phyloP scores from a whole-genome alignment of 106 monocot species.

The Cymbidium sinense region DNA sequence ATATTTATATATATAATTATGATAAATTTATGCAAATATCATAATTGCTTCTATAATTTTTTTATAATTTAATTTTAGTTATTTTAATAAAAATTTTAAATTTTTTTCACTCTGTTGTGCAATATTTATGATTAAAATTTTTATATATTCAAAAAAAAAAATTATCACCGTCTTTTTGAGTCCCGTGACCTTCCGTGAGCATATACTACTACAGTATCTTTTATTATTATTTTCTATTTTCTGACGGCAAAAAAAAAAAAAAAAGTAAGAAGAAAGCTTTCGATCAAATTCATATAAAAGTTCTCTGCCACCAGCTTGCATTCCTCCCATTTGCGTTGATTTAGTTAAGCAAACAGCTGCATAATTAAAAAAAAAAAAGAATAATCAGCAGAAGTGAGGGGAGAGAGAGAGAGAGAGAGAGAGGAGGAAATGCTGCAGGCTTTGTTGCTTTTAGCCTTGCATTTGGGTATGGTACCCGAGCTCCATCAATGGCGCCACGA shows the following conservation, averaged over 20 bases:
- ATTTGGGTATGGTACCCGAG: slow-evolving; percentile 23
- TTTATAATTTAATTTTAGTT: too few relatives aligned
- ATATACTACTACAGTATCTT: neutral
- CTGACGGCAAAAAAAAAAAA: neutral
- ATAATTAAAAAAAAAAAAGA: neutral
- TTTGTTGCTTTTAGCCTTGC: slow-evolving; percentile 24
- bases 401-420: neutral
- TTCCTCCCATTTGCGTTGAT: neutral
- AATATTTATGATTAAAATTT: too few relatives aligned
- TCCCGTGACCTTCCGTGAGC: neutral
- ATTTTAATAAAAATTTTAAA: too few relatives aligned
- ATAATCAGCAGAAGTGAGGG: too few relatives aligned
- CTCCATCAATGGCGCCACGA: slow-evolving; percentile 26
- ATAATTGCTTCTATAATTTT: too few relatives aligned
- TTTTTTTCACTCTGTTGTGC: too few relatives aligned
- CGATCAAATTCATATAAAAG: neutral
- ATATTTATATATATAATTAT: too few relatives aligned
- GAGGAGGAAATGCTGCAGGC: slow-evolving; percentile 15
- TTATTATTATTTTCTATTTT: neutral
- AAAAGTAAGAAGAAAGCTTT: neutral
- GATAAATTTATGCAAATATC: too few relatives aligned
- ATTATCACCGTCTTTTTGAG: neutral
- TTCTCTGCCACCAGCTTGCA: neutral
- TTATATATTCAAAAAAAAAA: too few relatives aligned
- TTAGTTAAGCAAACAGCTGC: neutral